Conservation (phyloP, 805 yeast species). For the Schizosaccharomyces japonicus region DNA sequence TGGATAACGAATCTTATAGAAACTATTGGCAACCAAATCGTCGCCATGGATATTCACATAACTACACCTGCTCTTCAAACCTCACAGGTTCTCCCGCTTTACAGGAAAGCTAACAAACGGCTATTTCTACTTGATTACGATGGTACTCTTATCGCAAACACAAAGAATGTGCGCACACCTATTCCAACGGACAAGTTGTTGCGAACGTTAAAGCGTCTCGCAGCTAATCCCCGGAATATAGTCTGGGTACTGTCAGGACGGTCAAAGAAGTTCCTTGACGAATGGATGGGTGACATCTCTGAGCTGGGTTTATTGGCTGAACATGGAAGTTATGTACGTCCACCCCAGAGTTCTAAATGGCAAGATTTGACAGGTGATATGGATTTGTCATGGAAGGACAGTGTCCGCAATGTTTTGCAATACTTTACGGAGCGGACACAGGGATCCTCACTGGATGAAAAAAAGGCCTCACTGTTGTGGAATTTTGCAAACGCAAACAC, state of each 20-base stretch:
- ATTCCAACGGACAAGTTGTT: conserved; percentile 63
- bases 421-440: conserved; percentile 72
- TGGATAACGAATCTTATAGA: conserved; percentile 31
- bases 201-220: conserved; percentile 32
- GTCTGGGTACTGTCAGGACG: conserved; percentile 94
- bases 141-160: conserved; percentile 92
- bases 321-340: conserved; percentile 85
- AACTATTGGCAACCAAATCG: conserved; percentile 15
- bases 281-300: conserved; percentile 57
- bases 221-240: conserved; percentile 55
- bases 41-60: conserved; percentile 22
- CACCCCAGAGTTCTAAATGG: conserved; percentile 38
- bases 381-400: conserved; percentile 89
- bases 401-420: conserved; percentile 51
- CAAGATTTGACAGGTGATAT: conserved; percentile 53
- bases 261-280: conserved; percentile 68
- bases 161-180: conserved; percentile 88
- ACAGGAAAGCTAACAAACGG: conserved; percentile 38
- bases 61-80: conserved; percentile 52
- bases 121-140: conserved; percentile 85
- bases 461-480: conserved; percentile 94
- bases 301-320: conserved; percentile 75
- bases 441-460: conserved; percentile 64
- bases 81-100: conserved; percentile 44
- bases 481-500: conserved; percentile 90